Evolutionary conservation across 2,329 filamentous ascomycete species (phyloP), one percentile per base, ranked within the genome.

Genomic region (Ceratocystis colombiana): DNA sequence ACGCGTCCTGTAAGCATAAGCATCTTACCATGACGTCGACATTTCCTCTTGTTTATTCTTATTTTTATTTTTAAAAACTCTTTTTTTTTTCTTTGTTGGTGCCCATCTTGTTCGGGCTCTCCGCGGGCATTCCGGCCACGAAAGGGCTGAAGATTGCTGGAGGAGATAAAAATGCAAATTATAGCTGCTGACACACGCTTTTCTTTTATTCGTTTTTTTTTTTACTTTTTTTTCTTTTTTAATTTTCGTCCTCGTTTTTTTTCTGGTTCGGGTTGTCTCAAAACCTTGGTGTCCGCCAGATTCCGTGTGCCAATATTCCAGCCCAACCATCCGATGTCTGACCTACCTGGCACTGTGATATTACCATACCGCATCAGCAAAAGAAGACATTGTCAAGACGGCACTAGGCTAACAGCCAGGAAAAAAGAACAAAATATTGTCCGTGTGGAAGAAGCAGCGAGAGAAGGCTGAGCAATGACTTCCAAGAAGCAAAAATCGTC

Each of bases 271-370:
- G 37, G 1, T 15, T 41, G 37, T 41, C 37, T 41, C 37, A 8
- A 41, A 41, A 4, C 10, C 12, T 15, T 41, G 37, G 12, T 41
- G 37, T 41, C 12, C 12, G 37, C 37, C 37, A 12, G 37, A 41
- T 41, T 33, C 15, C 28, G 12, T 10, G 28, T 59, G 55, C 10
- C 17, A 41, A 59, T n/a, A 59, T 59, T 37, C 28, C 55, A 59
- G 28, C 17, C 53, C 55, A 59, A 20, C 55, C 25, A 37, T 59
- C 55, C 20, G 55, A 59, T 59, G 55, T 37, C 55, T 59, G 55
- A 37, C 25, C 10, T 25, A 5, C 8, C 37, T 41, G 37, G 12
- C 37, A 12, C 37, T 41, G 37, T 12, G 37, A 12, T 12, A 37
- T 41, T 15, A 41, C 37, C 12, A 12, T 12, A 4, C 37, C 37